Conservation (phyloP, 345 rosid genomes). For the Hypericum perforatum region DNA sequence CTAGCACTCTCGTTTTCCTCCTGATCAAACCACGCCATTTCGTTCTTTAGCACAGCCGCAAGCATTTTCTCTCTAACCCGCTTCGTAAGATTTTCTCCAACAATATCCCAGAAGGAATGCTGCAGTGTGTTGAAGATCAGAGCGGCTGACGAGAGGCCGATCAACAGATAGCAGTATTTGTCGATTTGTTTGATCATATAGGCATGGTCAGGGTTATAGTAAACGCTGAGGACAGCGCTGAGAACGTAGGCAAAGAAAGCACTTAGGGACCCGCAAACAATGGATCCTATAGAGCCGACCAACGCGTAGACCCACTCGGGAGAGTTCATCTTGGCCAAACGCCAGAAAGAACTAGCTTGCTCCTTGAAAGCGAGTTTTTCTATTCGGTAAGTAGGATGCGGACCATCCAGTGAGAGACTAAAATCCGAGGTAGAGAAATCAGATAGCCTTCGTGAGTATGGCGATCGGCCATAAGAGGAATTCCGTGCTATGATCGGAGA, state of each 20-base stretch:
- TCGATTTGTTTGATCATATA: slow-evolving; percentile 81
- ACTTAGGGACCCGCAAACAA: slow-evolving; percentile 80
- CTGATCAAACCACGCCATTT: slow-evolving; percentile 98
- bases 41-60: slow-evolving; percentile 72
- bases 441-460: slow-evolving; percentile 84
- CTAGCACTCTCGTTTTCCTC: slow-evolving; percentile 96
- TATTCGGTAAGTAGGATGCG: slow-evolving; percentile 58
- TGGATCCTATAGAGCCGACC: slow-evolving; percentile 81
- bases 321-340: slow-evolving; percentile 91
- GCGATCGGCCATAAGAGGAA: slow-evolving; percentile 94
- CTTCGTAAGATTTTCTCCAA: slow-evolving; percentile 94
- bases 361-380: slow-evolving; percentile 93
- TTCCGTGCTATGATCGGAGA: slow-evolving; percentile 91
- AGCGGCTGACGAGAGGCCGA: slow-evolving; percentile 92
- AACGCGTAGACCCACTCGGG: slow-evolving; percentile 95
- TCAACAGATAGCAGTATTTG: slow-evolving; percentile 79
- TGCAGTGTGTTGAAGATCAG: slow-evolving; percentile 87
- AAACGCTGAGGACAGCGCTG: slow-evolving; percentile 83
- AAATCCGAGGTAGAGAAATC: slow-evolving; percentile 99
- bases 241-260: slow-evolving; percentile 96
- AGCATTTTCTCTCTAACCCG: slow-evolving; percentile 96
- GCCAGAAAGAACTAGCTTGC: slow-evolving; percentile 96
- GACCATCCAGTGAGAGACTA: slow-evolving; percentile 72
- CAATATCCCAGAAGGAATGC: slow-evolving; percentile 97
- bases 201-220: slow-evolving; percentile 74